Conservation (phyloP, 495 filamentous ascomycete species). For the Neurospora sp. region DNA sequence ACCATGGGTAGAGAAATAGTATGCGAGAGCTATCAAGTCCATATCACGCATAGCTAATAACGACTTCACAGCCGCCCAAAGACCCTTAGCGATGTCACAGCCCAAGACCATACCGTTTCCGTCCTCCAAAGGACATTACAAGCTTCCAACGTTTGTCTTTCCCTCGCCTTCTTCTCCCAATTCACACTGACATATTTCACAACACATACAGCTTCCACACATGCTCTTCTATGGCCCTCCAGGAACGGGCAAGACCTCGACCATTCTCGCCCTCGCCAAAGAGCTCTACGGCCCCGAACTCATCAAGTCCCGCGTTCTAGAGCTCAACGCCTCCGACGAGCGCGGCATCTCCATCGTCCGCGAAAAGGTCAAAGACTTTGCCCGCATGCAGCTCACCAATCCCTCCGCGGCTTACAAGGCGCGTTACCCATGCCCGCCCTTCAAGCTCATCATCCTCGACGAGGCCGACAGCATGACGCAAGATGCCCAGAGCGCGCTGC, state of each 20-base stretch:
- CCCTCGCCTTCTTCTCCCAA: too few relatives aligned
- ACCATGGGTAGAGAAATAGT: conserved; percentile 99
- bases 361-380: conserved; percentile 98
- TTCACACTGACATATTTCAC: not conserved
- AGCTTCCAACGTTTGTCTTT: conserved; percentile 66
- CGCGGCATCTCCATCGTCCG: conserved; percentile 94
- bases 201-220: conserved; percentile 66
- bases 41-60: conserved; percentile 8
- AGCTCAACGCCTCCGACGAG: conserved; percentile 98
- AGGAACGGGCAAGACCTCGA: conserved; percentile 97
- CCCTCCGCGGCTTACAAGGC: conserved; percentile 57
- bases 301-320: conserved; percentile 86
- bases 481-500: conserved; percentile 85
- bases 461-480: conserved; percentile 99
- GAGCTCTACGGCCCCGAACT: conserved; percentile 95
- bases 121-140: conserved; percentile 88
- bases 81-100: conserved; percentile 86
- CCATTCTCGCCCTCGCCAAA: conserved; percentile 88
- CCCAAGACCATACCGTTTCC: conserved; percentile 94
- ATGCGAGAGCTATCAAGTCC: conserved; percentile 20
- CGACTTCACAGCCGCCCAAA: conserved; percentile 65
- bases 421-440: conserved; percentile 87
- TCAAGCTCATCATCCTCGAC: conserved; percentile 97
- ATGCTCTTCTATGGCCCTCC: conserved; percentile 99
- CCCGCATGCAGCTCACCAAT: conserved; percentile 83